phyloP scores from a whole-genome alignment of 2,329 filamentous ascomycete species.

The Cordyceps militaris region DNA sequence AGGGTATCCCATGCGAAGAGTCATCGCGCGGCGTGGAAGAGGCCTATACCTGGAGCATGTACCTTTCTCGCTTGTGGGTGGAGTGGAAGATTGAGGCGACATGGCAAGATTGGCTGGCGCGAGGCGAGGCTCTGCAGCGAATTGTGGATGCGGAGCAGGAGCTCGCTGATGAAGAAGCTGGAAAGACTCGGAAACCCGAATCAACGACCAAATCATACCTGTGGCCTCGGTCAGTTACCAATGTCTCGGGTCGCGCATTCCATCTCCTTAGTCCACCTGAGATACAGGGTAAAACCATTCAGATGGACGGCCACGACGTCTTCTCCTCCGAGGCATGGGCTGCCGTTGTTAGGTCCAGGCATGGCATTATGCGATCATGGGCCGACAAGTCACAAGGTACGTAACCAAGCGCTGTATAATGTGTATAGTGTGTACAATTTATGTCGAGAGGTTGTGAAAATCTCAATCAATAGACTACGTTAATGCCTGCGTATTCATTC shows the following conservation, averaged over 20 bases:
- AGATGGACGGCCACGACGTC: constrained; percentile 3
- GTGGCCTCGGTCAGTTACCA: neutral
- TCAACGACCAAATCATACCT: neutral
- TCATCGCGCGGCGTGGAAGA: neutral
- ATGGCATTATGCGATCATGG: neutral
- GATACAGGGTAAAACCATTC: neutral
- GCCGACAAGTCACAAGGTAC: neutral
- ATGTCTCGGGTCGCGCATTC: neutral
- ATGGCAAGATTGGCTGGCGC: constrained; percentile 33
- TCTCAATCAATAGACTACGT: neutral
- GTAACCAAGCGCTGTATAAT: neutral
- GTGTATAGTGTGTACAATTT: too few relatives aligned
- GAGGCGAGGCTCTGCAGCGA: constrained; percentile 32
- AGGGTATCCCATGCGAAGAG: constrained; percentile 14
- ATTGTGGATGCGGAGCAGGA: constrained; percentile 34
- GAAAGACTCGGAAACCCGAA: neutral
- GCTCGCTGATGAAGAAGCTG: constrained; percentile 21
- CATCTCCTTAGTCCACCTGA: neutral
- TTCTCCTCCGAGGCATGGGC: neutral
- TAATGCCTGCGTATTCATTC: too few relatives aligned
- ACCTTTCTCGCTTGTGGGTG: constrained; percentile 27
- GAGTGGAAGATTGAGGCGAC: constrained; percentile 25
- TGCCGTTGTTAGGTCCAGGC: neutral
- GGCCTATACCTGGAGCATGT: constrained; percentile 26
- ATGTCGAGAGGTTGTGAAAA: neutral